Percentiles rank a stretch among this genome's conserved stretches.
phyloP scores from a whole-genome alignment of 2,329 filamentous ascomycete genomes.

The Diaporthe aspalathi region DNA sequence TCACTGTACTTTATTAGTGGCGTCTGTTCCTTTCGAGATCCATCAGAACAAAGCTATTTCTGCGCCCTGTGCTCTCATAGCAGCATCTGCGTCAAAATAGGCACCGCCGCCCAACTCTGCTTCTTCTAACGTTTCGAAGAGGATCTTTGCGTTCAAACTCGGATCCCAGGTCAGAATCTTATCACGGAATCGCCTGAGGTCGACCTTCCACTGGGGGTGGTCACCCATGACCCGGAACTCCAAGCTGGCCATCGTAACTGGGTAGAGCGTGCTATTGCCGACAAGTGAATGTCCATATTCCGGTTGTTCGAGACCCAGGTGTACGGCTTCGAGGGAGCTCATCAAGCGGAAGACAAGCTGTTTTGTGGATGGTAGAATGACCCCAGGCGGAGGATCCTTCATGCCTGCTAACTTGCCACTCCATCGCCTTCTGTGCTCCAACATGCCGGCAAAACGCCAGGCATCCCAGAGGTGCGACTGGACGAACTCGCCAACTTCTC shows the following conservation, averaged over 20 bases:
- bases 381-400: constrained; percentile 37
- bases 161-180: constrained; percentile 10
- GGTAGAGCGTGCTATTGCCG: constrained; percentile 45
- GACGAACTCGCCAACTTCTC: constrained; percentile 43
- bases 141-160: constrained; percentile 13
- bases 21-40: not conserved
- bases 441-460: constrained; percentile 44
- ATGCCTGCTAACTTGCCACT: not conserved
- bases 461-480: constrained; percentile 48
- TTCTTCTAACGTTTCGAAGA: constrained; percentile 11
- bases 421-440: constrained; percentile 34
- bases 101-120: not conserved
- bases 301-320: constrained; percentile 37
- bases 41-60: constrained; percentile 16
- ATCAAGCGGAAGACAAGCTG: constrained; percentile 43
- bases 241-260: constrained; percentile 44
- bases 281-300: constrained; percentile 41
- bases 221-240: constrained; percentile 42
- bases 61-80: constrained; percentile 3
- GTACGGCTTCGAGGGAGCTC: constrained; percentile 43
- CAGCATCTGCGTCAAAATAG: constrained; percentile 2
- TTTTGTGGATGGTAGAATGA: constrained; percentile 38
- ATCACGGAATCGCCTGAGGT: not conserved
- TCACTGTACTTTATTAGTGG: not conserved
- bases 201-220: not conserved